Evolutionary conservation across 2,329 filamentous ascomycete genomes (phyloP), one percentile per base, ranked within the genome.

Genomic region (Gaeumannomyces sp.): DNA sequence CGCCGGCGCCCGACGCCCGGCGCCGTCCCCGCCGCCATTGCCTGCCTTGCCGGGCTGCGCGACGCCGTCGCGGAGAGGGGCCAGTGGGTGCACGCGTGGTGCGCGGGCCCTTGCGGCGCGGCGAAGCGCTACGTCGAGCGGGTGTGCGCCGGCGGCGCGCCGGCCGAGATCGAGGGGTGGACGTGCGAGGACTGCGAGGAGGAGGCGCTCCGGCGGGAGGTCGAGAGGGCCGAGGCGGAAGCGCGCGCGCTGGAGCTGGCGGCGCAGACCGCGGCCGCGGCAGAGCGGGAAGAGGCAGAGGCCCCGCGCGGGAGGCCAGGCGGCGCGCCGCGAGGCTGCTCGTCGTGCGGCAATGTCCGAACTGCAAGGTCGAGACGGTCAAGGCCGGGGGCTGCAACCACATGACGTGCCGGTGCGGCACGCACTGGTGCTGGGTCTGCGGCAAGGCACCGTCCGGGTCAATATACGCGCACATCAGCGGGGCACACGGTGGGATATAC

Each of bases 371-470:
- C 1, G 63, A 73, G 2, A 76, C 82, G 1, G 75, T 81, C 66
- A 82, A 82, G 72, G 70, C 64, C 0, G 71, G 71, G 0, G 81
- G 81, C 0, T 84, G 81, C 66, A 76, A 82, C 66, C 80, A 83
- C 67, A 79, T 83, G 66, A 68, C 66, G 0, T 83, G 82, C 65
- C 68, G 66, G 0, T 84, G 81, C 65, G 66, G 70, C 2, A 68
- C 73, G 1, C 78, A 82, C 65, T 79, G 83, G 35, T 84, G 81
- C 66, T 84, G 80, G 80, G 72, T 76, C 3, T 84, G 81, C 65
- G 68, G 68, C 14, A n/a, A 28, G 19, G 59, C 27, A 6, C 64
- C 64, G 2, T 13, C 1, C 11, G n/a, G 11, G 16, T 3, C 11
- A 1, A 66, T 68, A 14, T 68, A 69, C 29, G 2, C 1, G 5